A percentile compares a stretch with the other conserved stretches of the same genome.
These are phyloP conservation scores for Chalciporus piperatus DNA, from an alignment of 768 basidiomycete species.

Conservation along the genomic window DNA sequence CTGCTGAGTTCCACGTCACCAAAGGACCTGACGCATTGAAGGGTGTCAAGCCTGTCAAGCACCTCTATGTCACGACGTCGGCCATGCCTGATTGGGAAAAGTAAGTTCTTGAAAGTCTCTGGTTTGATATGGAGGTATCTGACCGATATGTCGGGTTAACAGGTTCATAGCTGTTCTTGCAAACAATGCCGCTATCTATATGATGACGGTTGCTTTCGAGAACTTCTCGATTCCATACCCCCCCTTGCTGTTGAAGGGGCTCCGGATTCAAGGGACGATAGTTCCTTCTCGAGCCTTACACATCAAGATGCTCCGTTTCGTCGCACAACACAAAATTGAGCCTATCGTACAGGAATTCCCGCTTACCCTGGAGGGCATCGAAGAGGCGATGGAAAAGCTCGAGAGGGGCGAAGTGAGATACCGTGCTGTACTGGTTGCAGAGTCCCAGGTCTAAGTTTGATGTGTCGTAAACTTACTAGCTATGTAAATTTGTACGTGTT, in stretches of 20 bases:
- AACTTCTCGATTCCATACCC: constrained; percentile 14
- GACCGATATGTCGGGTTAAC: too few relatives aligned
- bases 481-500: too few relatives aligned
- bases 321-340: constrained; percentile 18
- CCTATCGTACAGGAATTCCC: constrained; percentile 29
- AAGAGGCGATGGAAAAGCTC: constrained; percentile 20
- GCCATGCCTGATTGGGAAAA: constrained; percentile 8
- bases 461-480: too few relatives aligned
- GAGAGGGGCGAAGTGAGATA: constrained; percentile 23
- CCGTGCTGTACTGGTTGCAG: constrained; percentile 22
- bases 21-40: constrained; percentile 13
- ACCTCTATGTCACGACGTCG: constrained; percentile 23
- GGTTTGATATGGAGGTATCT: too few relatives aligned
- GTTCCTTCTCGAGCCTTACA: constrained; percentile 13
- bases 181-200: not conserved
- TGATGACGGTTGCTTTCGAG: not conserved
- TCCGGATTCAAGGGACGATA: constrained; percentile 11
- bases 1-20: constrained; percentile 27
- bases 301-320: constrained; percentile 26
- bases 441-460: not conserved
- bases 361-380: constrained; percentile 23
- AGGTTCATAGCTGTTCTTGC: too few relatives aligned
- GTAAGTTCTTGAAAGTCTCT: not conserved
- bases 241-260: constrained; percentile 12
- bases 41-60: constrained; percentile 18